A percentile compares a stretch with the other conserved stretches of the same genome.
Conservation (phyloP, 306 rosid species). For the Rubus parviflorus region DNA sequence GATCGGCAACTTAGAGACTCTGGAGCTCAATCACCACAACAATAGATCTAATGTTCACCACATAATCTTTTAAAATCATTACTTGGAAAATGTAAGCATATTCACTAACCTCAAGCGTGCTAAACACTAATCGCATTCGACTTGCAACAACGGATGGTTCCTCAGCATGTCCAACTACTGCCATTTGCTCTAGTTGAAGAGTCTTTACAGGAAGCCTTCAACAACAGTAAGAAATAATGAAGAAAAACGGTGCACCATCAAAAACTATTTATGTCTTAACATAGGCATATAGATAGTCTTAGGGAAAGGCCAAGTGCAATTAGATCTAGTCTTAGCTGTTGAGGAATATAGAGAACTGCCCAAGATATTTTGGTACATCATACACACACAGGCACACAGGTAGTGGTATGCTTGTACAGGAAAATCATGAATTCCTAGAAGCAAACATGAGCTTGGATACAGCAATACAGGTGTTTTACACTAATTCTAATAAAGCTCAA, state of each 20-base stretch:
- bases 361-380: background rate
- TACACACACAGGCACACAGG: background rate
- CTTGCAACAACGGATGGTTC: slow-evolving; percentile 90
- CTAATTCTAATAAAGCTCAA: background rate
- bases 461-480: background rate
- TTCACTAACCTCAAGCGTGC: slow-evolving; percentile 86
- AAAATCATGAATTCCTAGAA: background rate
- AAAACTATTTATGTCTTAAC: background rate
- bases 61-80: background rate
- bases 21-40: background rate
- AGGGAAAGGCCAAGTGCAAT: background rate
- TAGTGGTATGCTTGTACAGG: background rate
- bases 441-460: background rate
- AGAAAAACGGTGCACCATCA: background rate
- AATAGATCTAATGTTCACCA: background rate
- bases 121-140: slow-evolving; percentile 82
- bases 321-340: background rate
- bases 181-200: slow-evolving; percentile 95
- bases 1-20: background rate
- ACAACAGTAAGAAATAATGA: slow-evolving; percentile 18
- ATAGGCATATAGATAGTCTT: no score
- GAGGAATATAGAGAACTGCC: background rate
- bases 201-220: slow-evolving; percentile 97
- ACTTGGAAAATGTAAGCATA: background rate
- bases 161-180: slow-evolving; percentile 85